phyloP scores from a whole-genome alignment of 352 stramenopile genomes.

The Phytophthora cryptogea region DNA sequence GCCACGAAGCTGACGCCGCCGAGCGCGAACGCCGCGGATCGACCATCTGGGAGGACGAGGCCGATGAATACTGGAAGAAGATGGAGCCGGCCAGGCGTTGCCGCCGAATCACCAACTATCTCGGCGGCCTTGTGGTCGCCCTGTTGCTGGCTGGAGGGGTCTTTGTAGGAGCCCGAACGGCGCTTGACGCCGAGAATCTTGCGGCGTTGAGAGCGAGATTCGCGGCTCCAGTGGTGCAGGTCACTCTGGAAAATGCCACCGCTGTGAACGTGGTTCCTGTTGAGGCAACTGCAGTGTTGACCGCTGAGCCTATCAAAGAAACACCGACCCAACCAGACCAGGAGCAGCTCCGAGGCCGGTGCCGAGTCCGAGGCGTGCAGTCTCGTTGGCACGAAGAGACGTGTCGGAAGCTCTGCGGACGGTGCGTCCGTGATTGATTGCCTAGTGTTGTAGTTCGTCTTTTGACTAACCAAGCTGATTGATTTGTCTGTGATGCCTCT shows the following conservation, averaged over 20 bases:
- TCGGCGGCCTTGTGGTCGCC: conserved; percentile 32
- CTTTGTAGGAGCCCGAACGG: conserved; percentile 21
- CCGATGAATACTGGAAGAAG: conserved; percentile 73
- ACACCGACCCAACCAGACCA: conserved; percentile 12
- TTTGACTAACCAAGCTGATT: conserved; percentile 4
- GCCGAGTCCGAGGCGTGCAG: conserved; percentile 65
- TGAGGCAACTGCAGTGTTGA: no score
- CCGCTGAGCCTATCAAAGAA: neutral
- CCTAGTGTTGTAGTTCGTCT: neutral
- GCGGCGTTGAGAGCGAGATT: conserved; percentile 26
- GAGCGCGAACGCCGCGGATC: conserved; percentile 31
- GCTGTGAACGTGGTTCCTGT: neutral
- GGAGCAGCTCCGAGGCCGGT: conserved; percentile 55
- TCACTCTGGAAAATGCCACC: conserved; percentile 17
- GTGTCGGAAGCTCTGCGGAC: conserved; percentile 62
- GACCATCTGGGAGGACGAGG: conserved; percentile 72
- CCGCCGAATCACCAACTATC: conserved; percentile 37
- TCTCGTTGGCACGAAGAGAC: conserved; percentile 77
- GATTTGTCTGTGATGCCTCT: conserved; percentile 8
- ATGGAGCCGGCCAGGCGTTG: conserved; percentile 63
- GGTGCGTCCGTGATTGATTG: conserved; percentile 23
- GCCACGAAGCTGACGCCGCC: conserved; percentile 4
- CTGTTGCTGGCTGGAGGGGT: conserved; percentile 24
- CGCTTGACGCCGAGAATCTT: conserved; percentile 17
- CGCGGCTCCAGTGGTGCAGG: neutral